Base-by-base conservation (phyloP, 441 rosid species). In the Sinapis alba region DNA sequence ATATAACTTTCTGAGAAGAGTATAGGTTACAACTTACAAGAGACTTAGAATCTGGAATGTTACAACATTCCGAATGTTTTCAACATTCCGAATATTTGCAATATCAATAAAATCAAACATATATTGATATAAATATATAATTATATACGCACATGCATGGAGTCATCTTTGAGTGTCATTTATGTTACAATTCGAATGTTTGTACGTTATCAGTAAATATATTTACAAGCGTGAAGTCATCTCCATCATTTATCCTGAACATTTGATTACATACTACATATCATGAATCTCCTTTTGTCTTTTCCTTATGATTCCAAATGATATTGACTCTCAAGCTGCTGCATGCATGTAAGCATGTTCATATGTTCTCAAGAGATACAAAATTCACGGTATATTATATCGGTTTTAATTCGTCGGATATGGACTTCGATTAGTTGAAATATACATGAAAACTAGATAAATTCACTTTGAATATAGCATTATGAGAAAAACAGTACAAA, bases 181-280 rank as follows among this genome's bases (percentile, higher is more conserved):
- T 51, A 67, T 28, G 45, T 30, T 28, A 47, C 58, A 27, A 26
- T 34, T 63, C 10, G 41, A 38, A 64, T 27, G 10, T 58, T 24
- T 54, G n/a, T n/a, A 54, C 13, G 15, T 24, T 28, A 21, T 30
- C 60, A 59, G 27, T 51, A 26, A 2, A 21, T n/a, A n/a, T n/a
- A n/a, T 41, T 8, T 76, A 65, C 76, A 64, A 71, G 80, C 80
- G 76, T 71, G 80, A 71, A 65, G 41, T 64, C 30, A 71, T 65
- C 43, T 45, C 45, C 80, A 77, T 71, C 68, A 77, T 76, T 67
- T 75, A 70, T 70, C 24, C 51, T 64, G 23, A 32, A 23, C 28
- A 65, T 57, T 26, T 47, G 74, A 63, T 71, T 78, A 61, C 73
- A 62, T 26, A 24, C 36, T 59, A 43, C 18, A 58, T n/a, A 66